Evolutionary conservation across 768 basidiomycete genomes (phyloP), one percentile per base, ranked within the genome.

Genomic region (Chalciporus piperatus): DNA sequence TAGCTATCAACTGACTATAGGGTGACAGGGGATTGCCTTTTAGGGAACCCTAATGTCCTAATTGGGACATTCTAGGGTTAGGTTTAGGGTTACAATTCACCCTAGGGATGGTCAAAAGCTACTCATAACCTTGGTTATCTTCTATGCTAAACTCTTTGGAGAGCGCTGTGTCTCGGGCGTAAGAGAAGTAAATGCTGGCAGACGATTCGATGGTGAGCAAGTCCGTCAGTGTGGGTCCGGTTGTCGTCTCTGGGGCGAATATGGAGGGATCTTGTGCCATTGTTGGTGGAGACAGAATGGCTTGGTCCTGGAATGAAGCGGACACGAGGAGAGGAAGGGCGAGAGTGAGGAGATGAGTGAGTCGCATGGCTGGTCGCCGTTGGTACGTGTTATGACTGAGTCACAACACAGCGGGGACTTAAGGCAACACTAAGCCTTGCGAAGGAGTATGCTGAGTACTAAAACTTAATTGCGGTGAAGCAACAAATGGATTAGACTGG

Each of bases 171-270:
- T 91, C 89, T 6, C 89, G 78, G 4, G 88, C 86, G 64, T 92
- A 92, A 0, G 86, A 83, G 65, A 84, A 91, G 75, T 90, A 93
- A 46, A 93, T 92, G 37, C 89, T 92, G 9, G 81, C 79, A 0
- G 81, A 79, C 1, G 80, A 60, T 59, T 91, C 84, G 62, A 93
- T 82, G 11, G 90, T 92, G 58, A 93, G 78, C 38, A 89, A 70
- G 70, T 92, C 91, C 5, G 85, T 77, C 30, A 93, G 72, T 2
- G 80, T 80, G 13, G 88, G 87, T 54, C 75, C 67, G 25, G 63
- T 47, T 20, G 72, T 72, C 3, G 70, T 78, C 27, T 71, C 59
- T 1, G 82, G 79, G 1, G 56, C 58, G 44, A 64, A 69, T 16
- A 48, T 50, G 38, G 41, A n/a, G 14, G 11, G 28, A 52, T 58